Evolutionary conservation across 306 rosid genomes (phyloP).

Genomic region (Ceratonia siliqua): DNA sequence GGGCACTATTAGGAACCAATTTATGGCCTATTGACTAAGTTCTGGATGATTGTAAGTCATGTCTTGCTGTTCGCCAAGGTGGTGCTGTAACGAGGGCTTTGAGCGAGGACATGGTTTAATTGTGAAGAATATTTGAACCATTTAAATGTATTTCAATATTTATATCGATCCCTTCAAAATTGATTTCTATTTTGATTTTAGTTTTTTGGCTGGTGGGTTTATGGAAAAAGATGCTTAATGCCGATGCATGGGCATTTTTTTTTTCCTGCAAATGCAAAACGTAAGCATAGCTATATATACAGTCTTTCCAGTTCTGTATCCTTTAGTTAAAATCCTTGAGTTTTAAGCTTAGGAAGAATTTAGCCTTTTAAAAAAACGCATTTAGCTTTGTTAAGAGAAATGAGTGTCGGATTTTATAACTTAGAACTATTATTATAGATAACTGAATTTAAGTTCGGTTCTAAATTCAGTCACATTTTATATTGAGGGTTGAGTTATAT

Average conservation of each 20-base stretch:
- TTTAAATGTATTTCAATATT: constrained; percentile 9
- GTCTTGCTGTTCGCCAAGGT: constrained; percentile 4
- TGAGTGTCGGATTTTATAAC: too few species aligned
- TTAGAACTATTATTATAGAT: too few species aligned
- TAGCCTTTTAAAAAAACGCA: too few species aligned
- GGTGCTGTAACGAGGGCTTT: constrained; percentile 2
- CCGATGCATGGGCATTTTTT: background rate
- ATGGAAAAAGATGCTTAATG: background rate
- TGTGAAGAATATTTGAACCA: background rate
- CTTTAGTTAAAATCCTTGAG: too few species aligned
- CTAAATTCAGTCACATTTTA: too few species aligned
- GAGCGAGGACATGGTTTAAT: background rate
- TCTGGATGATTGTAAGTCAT: constrained; percentile 13
- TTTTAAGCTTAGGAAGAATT: too few species aligned
- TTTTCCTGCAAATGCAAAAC: background rate
- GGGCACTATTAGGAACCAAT: constrained; percentile 17
- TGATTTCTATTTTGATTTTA: background rate
- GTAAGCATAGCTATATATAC: background rate
- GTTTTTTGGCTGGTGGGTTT: background rate
- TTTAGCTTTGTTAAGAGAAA: too few species aligned
- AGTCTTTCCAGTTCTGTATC: too few species aligned
- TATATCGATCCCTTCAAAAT: background rate
- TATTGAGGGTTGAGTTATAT: too few species aligned
- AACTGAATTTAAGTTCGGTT: too few species aligned
- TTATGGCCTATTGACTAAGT: constrained; percentile 15